Conservation (phyloP, 352 stramenopile genomes). For the Halophytophthora polymorphica region DNA sequence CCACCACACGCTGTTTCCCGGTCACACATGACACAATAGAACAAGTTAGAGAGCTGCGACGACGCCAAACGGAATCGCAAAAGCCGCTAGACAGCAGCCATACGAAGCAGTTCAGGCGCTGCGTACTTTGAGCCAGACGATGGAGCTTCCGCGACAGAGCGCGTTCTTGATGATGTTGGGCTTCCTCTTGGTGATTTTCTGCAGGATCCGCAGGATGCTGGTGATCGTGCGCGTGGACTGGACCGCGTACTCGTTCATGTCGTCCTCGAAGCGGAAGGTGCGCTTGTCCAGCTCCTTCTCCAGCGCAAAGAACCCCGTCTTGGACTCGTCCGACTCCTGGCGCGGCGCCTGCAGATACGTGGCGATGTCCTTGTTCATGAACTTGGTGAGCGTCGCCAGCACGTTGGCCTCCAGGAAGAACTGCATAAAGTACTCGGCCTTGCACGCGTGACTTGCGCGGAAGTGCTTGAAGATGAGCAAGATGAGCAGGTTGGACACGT, state of each 20-base stretch:
- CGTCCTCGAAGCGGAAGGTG: constrained; percentile 59
- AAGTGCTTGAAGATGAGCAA: constrained; percentile 79
- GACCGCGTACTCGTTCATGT: constrained; percentile 67
- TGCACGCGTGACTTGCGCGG: constrained; percentile 64
- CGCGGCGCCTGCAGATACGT: constrained; percentile 75
- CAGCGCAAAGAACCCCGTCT: constrained; percentile 54
- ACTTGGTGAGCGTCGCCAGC: constrained; percentile 73
- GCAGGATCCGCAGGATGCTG: constrained; percentile 71
- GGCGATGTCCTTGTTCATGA: constrained; percentile 83
- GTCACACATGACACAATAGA: too few relatives aligned
- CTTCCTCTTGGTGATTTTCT: constrained; percentile 85
- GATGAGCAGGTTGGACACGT: constrained; percentile 63
- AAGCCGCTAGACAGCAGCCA: background rate
- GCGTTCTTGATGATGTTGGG: constrained; percentile 83
- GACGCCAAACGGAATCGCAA: constrained; percentile 1
- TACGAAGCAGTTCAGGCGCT: background rate
- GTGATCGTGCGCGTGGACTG: constrained; percentile 71
- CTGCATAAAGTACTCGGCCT: constrained; percentile 78
- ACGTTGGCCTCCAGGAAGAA: constrained; percentile 79
- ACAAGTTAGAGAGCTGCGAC: too few relatives aligned
- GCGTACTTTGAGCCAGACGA: constrained; percentile 77
- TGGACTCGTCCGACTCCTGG: constrained; percentile 45
- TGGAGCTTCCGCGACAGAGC: constrained; percentile 66
- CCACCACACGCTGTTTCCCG: constrained; percentile 69
- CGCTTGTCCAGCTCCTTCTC: constrained; percentile 61